Base-by-base conservation (phyloP, 2,329 filamentous ascomycete genomes). In the Ceratocystis smalleyi region DNA sequence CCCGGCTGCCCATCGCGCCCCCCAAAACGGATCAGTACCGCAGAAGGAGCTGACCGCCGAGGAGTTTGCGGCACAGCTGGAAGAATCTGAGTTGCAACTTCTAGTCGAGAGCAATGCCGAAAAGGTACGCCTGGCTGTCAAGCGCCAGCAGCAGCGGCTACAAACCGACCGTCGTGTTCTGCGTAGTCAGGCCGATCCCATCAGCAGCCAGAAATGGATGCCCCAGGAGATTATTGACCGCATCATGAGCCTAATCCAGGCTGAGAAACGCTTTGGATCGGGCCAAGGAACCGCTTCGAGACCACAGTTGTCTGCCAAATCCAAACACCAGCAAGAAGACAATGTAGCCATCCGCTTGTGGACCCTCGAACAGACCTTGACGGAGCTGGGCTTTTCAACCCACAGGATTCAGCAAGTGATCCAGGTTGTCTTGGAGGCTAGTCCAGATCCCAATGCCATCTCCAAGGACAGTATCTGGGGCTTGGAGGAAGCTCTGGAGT, bases 21-120 rank as follows among this genome's bases (percentile, higher is more conserved):
- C 32, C 51, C 49, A 47, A 55, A 43, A 40, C 22, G 43, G 51
- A 24, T 15, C 62, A 24, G 10, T 43, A 40, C 35, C 43, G 32
- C 49, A 40, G 62, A 76, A 82, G 64, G 76, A 81, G 32, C 75
- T 92, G 68, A 89, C 83, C 60, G 87, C 92, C 0, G 92, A 96
- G 72, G 89, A 97, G 73, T 87, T 96, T 62, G 94, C 96, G 72
- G 85, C 78, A 68, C 89, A 95, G 70, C 81, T 97, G 17, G 90
- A 96, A 72, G 87, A 91, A 70, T 87, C 90, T n/a, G 90, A 95
- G 70, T 78, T 99, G 45, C 91, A 97, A 73, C 76, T 89, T 24
- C 77, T 96, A 5, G 86, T 97, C 17, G 92, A 97, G 68, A 94
- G 91, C 71, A 78, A 92, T 74, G 86, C 86, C 0, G 76, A 82